Percentiles rank a stretch among this genome's conserved stretches.
phyloP scores from a whole-genome alignment of 805 yeast genomes.

The Lipomyces kockii region DNA sequence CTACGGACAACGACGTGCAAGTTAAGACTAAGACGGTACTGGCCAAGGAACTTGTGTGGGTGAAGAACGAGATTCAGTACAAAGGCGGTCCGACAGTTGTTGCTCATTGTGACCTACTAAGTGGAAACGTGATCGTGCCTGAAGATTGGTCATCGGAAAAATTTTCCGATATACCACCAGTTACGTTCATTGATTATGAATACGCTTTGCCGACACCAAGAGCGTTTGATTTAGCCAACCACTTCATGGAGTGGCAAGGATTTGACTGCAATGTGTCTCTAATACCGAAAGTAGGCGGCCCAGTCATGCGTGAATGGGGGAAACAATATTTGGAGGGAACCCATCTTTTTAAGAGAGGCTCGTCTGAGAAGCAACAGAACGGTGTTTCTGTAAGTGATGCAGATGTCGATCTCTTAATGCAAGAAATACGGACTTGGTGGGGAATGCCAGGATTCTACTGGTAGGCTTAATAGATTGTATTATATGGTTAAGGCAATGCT shows the following conservation, averaged over 20 bases:
- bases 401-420: conserved; percentile 53
- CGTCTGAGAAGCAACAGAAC: background rate
- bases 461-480: conserved; percentile 6
- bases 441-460: conserved; percentile 85
- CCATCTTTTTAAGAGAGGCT: conserved; percentile 23
- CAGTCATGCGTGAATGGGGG: conserved; percentile 61
- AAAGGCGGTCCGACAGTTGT: conserved; percentile 60
- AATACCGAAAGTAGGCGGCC: conserved; percentile 62
- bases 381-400: conserved; percentile 33
- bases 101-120: conserved; percentile 71
- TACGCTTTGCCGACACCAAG: conserved; percentile 74
- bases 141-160: conserved; percentile 42
- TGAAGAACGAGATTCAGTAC: conserved; percentile 48
- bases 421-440: conserved; percentile 64
- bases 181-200: conserved; percentile 72
- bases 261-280: conserved; percentile 67
- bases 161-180: conserved; percentile 37
- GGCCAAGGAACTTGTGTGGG: conserved; percentile 60
- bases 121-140: conserved; percentile 75
- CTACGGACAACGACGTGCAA: conserved; percentile 47
- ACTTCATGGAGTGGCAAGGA: conserved; percentile 82
- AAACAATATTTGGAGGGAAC: conserved; percentile 55
- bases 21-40: conserved; percentile 50
- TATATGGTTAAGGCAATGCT: background rate
- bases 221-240: conserved; percentile 76